Base-by-base conservation (phyloP, 495 filamentous ascomycete species). In the Penicillium canescens region DNA sequence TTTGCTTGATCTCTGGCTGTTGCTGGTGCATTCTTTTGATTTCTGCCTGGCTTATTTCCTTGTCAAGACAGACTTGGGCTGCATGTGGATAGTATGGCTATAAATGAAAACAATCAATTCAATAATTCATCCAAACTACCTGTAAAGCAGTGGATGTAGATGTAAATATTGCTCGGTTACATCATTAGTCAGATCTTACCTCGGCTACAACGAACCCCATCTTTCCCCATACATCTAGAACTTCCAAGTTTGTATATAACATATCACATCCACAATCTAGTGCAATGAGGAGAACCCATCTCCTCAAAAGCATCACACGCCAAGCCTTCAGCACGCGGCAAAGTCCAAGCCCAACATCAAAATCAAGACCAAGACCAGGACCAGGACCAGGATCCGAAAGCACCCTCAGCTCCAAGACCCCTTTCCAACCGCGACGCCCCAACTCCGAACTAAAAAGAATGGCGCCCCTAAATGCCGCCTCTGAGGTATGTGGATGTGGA, bases 401-500 rank as follows among this genome's bases (percentile, higher is more conserved):
- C 28, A 31, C 14, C 7, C 42, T 36, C 38, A 16, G 24, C 36
- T 37, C 31, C 46, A 33, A 31, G 6, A 31, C 28, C 28, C 6
- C 8, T 31, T 31, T 8, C 8, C 28, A 31, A 10, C 0, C 16
- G 1, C 9, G 24, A 43, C 14, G 8, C 31, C n/a, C 34, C 5
- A 35, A 23, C 39, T 26, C 23, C 37, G 18, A 50, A 35, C 28
- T 13, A 45, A 33, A 42, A 41, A 50, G 31, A 39, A 73, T 73
- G 70, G 60, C 70, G n/a, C 70, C 62, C 8, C 56, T 73, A n/a
- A 73, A 71, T 55, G 53, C 57, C 26, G 54, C 50, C 38, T 68
- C 70, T 20, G 58, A 65, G 66, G 70, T 73, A 68, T 24, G 60
- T 55, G 44, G 28, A 31, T 31, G 8, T 31, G 28, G 7, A 50